phyloP scores from a whole-genome alignment of 2,329 filamentous ascomycete species.

The Ophiostoma ulmi region DNA sequence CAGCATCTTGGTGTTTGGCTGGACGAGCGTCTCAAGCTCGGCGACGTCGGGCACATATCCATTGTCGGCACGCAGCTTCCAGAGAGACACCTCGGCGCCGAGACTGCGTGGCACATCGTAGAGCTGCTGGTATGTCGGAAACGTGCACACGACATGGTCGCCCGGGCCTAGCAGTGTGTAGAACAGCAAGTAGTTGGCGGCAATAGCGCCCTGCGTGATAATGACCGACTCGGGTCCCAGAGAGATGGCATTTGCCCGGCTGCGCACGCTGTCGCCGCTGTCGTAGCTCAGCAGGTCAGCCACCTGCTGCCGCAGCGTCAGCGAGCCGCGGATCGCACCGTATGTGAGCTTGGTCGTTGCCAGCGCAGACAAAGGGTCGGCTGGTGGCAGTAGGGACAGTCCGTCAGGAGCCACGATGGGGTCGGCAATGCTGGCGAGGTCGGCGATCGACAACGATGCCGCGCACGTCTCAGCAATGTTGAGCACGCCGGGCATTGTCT shows the following conservation, averaged over 20 bases:
- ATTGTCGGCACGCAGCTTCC: conserved; percentile 62
- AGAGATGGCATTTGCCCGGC: background rate
- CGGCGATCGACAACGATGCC: conserved; percentile 65
- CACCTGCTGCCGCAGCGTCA: conserved; percentile 58
- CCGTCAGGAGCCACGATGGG: conserved; percentile 41
- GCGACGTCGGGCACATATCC: conserved; percentile 62
- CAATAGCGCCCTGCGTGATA: conserved; percentile 74
- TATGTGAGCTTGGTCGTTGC: conserved; percentile 59
- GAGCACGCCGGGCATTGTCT: conserved; percentile 50
- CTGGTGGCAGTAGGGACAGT: conserved; percentile 26
- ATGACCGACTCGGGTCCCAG: conserved; percentile 56
- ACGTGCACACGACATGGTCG: conserved; percentile 81
- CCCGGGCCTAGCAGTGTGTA: conserved; percentile 66
- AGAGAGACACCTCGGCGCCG: conserved; percentile 71
- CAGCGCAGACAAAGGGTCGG: conserved; percentile 42
- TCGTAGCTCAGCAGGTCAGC: conserved; percentile 35
- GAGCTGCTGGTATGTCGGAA: conserved; percentile 82
- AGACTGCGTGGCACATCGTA: conserved; percentile 69
- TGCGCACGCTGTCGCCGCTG: conserved; percentile 5
- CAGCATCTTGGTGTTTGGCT: conserved; percentile 62
- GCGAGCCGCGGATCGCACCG: conserved; percentile 66
- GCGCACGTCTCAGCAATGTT: conserved; percentile 79
- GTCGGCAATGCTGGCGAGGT: conserved; percentile 55
- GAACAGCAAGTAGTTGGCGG: conserved; percentile 76
- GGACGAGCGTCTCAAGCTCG: conserved; percentile 61